Conservation (phyloP, 2,329 filamentous ascomycete genomes). For the Conoideocrella luteorostrata region DNA sequence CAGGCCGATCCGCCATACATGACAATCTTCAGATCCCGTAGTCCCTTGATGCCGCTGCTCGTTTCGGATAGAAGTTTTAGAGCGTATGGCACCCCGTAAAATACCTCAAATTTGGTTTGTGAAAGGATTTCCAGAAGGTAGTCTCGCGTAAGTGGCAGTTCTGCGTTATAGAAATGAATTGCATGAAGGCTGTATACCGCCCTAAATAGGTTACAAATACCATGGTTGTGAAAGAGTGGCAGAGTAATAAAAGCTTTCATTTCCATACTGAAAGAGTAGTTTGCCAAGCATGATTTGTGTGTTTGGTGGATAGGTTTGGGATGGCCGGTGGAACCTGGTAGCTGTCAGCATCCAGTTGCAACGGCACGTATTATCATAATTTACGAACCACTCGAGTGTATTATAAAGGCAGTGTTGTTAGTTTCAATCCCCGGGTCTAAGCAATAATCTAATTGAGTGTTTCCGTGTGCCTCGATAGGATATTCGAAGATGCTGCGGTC, state of each 20-base stretch:
- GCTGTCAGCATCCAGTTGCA: no score
- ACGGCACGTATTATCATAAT: no score
- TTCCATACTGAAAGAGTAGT: constrained; percentile 32
- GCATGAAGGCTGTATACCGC: constrained; percentile 42
- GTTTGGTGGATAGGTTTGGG: constrained; percentile 57
- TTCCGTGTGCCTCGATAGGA: constrained; percentile 21
- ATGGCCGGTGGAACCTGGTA: constrained; percentile 54
- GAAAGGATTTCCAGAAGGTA: constrained; percentile 39
- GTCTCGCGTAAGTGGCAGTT: constrained; percentile 45
- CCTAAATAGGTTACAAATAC: constrained; percentile 47
- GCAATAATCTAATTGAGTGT: constrained; percentile 20
- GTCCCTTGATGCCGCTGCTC: constrained; percentile 40
- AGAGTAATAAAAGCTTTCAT: constrained; percentile 47
- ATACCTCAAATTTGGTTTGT: constrained; percentile 39
- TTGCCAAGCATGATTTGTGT: constrained; percentile 42
- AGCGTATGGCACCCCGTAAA: constrained; percentile 56
- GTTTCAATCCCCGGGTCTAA: constrained; percentile 14
- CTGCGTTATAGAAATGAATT: constrained; percentile 48
- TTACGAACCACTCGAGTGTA: constrained; percentile 25
- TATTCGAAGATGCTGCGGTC: constrained; percentile 21
- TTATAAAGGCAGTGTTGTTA: constrained; percentile 23
- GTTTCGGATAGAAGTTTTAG: constrained; percentile 56
- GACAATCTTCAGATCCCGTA: constrained; percentile 42
- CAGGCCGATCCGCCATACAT: constrained; percentile 51
- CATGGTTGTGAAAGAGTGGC: constrained; percentile 54